phyloP scores from a whole-genome alignment of 2,329 filamentous ascomycete genomes.

The Aureobasidium musti region DNA sequence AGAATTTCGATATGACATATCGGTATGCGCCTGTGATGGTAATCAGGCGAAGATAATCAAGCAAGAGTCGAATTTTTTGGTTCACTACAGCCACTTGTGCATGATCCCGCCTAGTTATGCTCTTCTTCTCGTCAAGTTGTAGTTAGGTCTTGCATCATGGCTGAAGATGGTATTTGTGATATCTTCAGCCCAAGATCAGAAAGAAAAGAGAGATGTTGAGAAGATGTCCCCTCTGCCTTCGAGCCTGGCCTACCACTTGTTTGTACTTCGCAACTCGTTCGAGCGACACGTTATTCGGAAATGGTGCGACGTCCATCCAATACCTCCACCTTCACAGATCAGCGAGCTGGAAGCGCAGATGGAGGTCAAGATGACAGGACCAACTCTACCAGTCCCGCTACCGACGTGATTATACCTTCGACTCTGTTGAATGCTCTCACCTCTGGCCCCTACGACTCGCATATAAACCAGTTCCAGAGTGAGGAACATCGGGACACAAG shows the following conservation, averaged over 20 bases:
- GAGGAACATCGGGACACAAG: neutral
- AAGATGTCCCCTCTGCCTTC: neutral
- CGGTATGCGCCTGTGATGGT: neutral
- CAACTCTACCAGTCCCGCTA: neutral
- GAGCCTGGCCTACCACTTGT: neutral
- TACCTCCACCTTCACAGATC: neutral
- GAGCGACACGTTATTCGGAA: neutral
- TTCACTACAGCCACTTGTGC: neutral
- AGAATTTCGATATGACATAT: conserved; percentile 1
- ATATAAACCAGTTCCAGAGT: neutral
- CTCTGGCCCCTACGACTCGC: neutral
- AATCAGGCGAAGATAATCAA: neutral
- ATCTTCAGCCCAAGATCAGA: neutral
- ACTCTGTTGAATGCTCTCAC: neutral
- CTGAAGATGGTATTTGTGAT: neutral
- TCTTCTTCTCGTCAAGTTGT: neutral
- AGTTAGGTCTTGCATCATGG: conserved; percentile 3
- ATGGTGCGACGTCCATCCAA: conserved; percentile 1
- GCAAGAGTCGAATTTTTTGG: neutral
- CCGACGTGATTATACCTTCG: conserved; percentile 17
- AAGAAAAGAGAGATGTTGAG: neutral
- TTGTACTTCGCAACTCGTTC: neutral
- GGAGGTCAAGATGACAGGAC: neutral
- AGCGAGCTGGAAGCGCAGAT: neutral
- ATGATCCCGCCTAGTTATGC: neutral